phyloP scores from a whole-genome alignment of 441 rosid genomes.

The Aleurites moluccanus region DNA sequence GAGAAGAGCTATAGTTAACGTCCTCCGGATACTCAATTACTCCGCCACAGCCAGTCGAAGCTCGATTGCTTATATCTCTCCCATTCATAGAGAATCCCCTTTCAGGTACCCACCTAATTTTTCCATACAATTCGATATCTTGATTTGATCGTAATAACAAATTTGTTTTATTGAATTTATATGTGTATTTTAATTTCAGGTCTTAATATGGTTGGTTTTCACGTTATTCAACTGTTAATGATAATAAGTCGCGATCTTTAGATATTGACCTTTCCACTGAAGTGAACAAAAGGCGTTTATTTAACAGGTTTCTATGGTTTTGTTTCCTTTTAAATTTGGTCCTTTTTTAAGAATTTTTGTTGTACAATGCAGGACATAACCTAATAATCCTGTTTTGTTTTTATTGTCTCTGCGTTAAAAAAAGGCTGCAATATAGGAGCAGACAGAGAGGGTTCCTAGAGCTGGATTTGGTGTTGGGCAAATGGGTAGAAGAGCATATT shows the following conservation, averaged over 20 bases:
- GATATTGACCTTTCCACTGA: slow-evolving; percentile 66
- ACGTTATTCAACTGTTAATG: slow-evolving; percentile 42
- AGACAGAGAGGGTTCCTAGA: slow-evolving; percentile 90
- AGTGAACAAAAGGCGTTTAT: slow-evolving; percentile 65
- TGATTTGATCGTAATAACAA: neutral
- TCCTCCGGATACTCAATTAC: slow-evolving; percentile 41
- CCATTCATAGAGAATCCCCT: slow-evolving; percentile 17
- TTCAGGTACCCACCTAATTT: slow-evolving; percentile 29
- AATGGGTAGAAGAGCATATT: slow-evolving; percentile 80
- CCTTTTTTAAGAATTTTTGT: neutral
- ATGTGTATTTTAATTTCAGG: slow-evolving; percentile 26
- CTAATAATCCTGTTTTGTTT: slow-evolving; percentile 6
- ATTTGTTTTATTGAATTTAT: neutral
- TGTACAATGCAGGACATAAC: neutral
- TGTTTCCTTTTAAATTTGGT: neutral
- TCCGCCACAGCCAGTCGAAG: slow-evolving; percentile 28
- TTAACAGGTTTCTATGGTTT: slow-evolving; percentile 54
- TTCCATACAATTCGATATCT: neutral
- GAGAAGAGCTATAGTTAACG: slow-evolving; percentile 46
- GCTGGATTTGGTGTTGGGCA: slow-evolving; percentile 85
- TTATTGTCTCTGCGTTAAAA: slow-evolving; percentile 11
- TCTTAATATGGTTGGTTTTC: slow-evolving; percentile 39
- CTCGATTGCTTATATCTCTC: slow-evolving; percentile 8
- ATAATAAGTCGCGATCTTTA: slow-evolving; percentile 24
- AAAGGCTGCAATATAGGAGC: slow-evolving; percentile 85